phyloP scores from a whole-genome alignment of 768 basidiomycete species.

The Podaxis mareebaensis region DNA sequence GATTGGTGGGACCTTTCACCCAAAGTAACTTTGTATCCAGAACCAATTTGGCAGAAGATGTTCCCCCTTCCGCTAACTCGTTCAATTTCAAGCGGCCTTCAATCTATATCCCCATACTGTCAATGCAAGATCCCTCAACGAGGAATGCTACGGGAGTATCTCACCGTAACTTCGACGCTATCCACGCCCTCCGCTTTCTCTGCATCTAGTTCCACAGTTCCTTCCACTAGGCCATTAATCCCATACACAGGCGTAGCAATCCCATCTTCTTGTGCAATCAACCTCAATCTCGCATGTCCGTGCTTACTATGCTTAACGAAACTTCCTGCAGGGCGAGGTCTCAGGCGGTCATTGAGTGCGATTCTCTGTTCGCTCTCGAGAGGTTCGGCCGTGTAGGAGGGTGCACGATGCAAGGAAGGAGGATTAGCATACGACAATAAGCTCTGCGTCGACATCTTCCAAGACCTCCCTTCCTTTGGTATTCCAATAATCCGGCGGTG shows the following conservation, averaged over 20 bases:
- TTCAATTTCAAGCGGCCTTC: slow-evolving; percentile 60
- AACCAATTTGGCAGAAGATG: slow-evolving; percentile 50
- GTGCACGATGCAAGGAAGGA: slow-evolving; percentile 39
- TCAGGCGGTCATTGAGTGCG: slow-evolving; percentile 41
- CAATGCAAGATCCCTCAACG: slow-evolving; percentile 7
- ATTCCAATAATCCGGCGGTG: neutral
- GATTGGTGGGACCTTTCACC: slow-evolving; percentile 45
- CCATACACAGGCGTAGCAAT: slow-evolving; percentile 60
- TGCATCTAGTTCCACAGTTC: slow-evolving; percentile 46
- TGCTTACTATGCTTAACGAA: slow-evolving; percentile 63
- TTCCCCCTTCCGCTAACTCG: slow-evolving; percentile 71
- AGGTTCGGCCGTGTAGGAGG: slow-evolving; percentile 56
- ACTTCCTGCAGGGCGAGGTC: slow-evolving; percentile 42
- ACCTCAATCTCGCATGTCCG: slow-evolving; percentile 50
- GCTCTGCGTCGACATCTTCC: slow-evolving; percentile 52
- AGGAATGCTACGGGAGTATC: slow-evolving; percentile 18
- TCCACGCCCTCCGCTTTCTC: slow-evolving; percentile 54
- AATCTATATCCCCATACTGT: slow-evolving; percentile 39
- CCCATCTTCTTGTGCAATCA: slow-evolving; percentile 54
- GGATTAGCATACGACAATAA: slow-evolving; percentile 50
- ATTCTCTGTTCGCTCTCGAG: slow-evolving; percentile 53
- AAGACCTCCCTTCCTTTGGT: neutral
- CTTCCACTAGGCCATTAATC: slow-evolving; percentile 49
- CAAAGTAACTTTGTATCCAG: slow-evolving; percentile 56
- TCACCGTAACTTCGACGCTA: slow-evolving; percentile 65